Evolutionary conservation across 768 basidiomycete genomes (phyloP), one percentile per base, ranked within the genome.

Genomic region (Mrakia blollopis): DNA sequence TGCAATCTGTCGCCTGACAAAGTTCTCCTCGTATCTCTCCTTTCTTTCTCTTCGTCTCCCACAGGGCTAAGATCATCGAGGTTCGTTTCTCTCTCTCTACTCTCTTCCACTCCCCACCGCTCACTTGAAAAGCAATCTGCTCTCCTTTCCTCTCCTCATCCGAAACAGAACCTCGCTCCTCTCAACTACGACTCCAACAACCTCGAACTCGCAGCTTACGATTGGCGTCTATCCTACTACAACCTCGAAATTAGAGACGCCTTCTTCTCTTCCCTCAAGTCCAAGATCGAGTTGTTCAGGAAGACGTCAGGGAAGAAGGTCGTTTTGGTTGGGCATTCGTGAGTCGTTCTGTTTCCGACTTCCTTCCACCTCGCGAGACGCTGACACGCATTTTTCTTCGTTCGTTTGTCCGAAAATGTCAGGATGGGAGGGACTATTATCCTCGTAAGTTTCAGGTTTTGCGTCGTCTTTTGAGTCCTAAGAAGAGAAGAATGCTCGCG

Each of bases 121-220:
- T 47, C 44, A 7, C 44, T 9, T 9, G 14, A 57, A 57, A 25
- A 23, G n/a, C 25, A 25, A 3, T n/a, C 54, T 57, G 7, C 25
- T n/a, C 7, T n/a, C 41, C 13, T 14, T 28, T 13, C 11, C 54
- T 57, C 16, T n/a, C 54, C 50, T n/a, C 28, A 3, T 52, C 98
- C 54, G 21, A 23, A 25, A 28, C 57, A 57, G 83, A 98, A 99
- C 80, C 87, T 98, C 2, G 94, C 96, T 0, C 93, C 91, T 1
- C 88, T 98, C 28, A 91, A 91, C 81, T 98, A 98, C 81, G 95
- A 98, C 80, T 91, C 92, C 0, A 93, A 94, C 80, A 94, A 94
- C 80, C 84, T 95, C 47, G 87, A 89, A 81, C 86, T 84, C 81
- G 84, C 83, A 6, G 82, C 84, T 0, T 97, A 97, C 81, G 94